Evolutionary conservation across 78 protist genomes (phyloP), one percentile per base, ranked within the genome.

Genomic region (Chrysochromulina parva): DNA sequence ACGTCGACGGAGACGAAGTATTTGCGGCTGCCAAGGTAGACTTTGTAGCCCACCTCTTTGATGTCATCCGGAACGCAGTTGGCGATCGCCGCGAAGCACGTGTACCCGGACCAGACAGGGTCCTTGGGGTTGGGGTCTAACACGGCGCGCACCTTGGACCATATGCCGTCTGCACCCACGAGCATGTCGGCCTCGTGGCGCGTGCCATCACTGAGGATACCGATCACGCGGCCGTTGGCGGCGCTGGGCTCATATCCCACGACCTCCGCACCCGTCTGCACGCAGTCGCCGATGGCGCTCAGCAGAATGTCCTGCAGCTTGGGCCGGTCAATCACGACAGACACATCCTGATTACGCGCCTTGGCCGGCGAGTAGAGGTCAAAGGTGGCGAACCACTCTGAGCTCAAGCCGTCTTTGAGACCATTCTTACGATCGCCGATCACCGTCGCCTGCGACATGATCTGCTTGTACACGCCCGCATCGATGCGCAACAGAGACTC

Each of bases 131-230:
- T 1, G 28, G 59, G 4, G 85, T 50, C 85, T 13, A 76, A 9
- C 10, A 38, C 26, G 26, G 54, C 7, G 28, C 92, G 47, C 60
- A 90, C 85, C 48, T 16, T 4, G 10, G 92, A 90, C 88, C 76
- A 59, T 88, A 90, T 90, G 50, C 92, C 92, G n/a, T 90, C 92
- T 48, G 88, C 3, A 17, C 88, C 88, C 48, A 90, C 88, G 58
- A 60, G 90, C 62, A 48, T 19, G 76, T 85, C 73, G 19, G 57
- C 74, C 52, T n/a, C 69, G 5, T 3, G 7, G 20, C 26, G 14
- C 9, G 26, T 1, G 52, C 87, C 87, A 48, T 53, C 65, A 9
- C 48, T 24, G 28, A 66, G 73, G 28, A 5, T 24, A 4, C 10
- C 22, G 28, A 66, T 20, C 58, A 74, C 22, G 62, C 62, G 62